Evolutionary conservation across 1,284 basidiomycete species (phyloP).

Genomic region (Nidula niveotomentosa): DNA sequence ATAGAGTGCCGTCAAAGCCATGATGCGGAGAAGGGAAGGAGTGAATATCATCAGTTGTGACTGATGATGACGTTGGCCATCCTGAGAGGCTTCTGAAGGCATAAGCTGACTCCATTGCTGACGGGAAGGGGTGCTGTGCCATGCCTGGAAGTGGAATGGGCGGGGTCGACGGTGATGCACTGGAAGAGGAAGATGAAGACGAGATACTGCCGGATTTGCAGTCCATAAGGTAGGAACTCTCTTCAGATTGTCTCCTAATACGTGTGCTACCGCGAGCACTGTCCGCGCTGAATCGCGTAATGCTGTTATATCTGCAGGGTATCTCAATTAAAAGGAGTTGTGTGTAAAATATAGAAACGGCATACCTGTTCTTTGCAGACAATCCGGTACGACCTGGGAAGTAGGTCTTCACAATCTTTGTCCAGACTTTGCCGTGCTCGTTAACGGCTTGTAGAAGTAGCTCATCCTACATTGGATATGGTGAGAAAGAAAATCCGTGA

Average conservation of each 20-base stretch:
- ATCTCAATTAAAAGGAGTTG: slow-evolving; percentile 6
- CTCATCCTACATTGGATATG: slow-evolving; percentile 36
- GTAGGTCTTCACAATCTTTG: slow-evolving; percentile 55
- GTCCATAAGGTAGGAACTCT: slow-evolving; percentile 23
- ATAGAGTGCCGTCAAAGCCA: too few species aligned
- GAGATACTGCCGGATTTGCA: slow-evolving; percentile 34
- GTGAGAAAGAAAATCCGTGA: not conserved
- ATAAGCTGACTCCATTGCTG: slow-evolving; percentile 23
- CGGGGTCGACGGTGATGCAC: slow-evolving; percentile 35
- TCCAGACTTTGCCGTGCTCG: slow-evolving; percentile 56
- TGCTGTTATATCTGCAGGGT: slow-evolving; percentile 39
- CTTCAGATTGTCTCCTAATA: slow-evolving; percentile 33
- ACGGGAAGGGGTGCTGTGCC: slow-evolving; percentile 23
- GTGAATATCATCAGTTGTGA: slow-evolving; percentile 23
- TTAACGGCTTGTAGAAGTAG: slow-evolving; percentile 49
- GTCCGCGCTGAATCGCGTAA: slow-evolving; percentile 41
- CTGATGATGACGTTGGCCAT: slow-evolving; percentile 32
- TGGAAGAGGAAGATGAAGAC: slow-evolving; percentile 37
- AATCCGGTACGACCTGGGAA: slow-evolving; percentile 57
- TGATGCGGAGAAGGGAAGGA: slow-evolving; percentile 15
- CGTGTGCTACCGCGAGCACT: slow-evolving; percentile 26
- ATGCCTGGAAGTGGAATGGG: slow-evolving; percentile 29
- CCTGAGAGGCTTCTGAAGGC: slow-evolving; percentile 27
- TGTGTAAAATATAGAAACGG: not conserved
- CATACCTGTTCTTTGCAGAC: slow-evolving; percentile 57